phyloP scores from a whole-genome alignment of 352 stramenopile species.

The Phytophthora brassicae region DNA sequence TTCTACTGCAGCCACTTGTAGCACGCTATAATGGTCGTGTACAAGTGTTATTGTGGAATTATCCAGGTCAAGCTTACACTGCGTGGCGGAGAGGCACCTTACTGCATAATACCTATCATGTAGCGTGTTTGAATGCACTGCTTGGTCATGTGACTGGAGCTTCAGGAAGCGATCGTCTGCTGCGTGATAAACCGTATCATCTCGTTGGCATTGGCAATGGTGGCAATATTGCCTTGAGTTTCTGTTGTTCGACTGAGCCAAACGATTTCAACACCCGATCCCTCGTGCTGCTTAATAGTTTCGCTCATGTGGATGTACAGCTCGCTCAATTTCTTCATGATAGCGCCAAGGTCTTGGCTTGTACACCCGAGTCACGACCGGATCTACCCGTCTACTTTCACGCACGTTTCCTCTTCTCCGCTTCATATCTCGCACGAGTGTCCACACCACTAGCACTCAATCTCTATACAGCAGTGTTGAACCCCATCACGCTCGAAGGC shows the following conservation, averaged over 20 bases:
- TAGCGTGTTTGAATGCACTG: slow-evolving; percentile 84
- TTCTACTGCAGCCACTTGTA: slow-evolving; percentile 91
- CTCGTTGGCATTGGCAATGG: slow-evolving; percentile 93
- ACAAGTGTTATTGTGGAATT: slow-evolving; percentile 95
- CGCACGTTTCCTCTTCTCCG: slow-evolving; percentile 92
- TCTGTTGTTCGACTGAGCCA: slow-evolving; percentile 56
- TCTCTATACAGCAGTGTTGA: slow-evolving; percentile 94
- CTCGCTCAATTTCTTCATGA: slow-evolving; percentile 94
- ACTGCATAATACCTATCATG: slow-evolving; percentile 94
- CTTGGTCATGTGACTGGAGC: slow-evolving; percentile 43
- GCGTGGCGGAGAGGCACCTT: slow-evolving; percentile 86
- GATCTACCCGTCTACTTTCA: slow-evolving; percentile 97
- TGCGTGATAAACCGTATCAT: slow-evolving; percentile 90
- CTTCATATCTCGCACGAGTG: slow-evolving; percentile 90
- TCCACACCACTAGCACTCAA: slow-evolving; percentile 95
- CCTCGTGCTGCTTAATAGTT: slow-evolving; percentile 90
- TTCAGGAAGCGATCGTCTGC: slow-evolving; percentile 26
- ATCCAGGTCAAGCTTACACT: slow-evolving; percentile 95
- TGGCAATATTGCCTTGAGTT: slow-evolving; percentile 85
- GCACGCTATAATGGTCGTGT: slow-evolving; percentile 81
- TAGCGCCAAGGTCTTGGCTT: slow-evolving; percentile 93
- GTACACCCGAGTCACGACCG: slow-evolving; percentile 86
- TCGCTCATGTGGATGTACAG: slow-evolving; percentile 88
- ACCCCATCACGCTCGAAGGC: slow-evolving; percentile 92
- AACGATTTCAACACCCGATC: slow-evolving; percentile 67